phyloP scores from a whole-genome alignment of 805 yeast genomes.

The Komagataella pseudopastoris region DNA sequence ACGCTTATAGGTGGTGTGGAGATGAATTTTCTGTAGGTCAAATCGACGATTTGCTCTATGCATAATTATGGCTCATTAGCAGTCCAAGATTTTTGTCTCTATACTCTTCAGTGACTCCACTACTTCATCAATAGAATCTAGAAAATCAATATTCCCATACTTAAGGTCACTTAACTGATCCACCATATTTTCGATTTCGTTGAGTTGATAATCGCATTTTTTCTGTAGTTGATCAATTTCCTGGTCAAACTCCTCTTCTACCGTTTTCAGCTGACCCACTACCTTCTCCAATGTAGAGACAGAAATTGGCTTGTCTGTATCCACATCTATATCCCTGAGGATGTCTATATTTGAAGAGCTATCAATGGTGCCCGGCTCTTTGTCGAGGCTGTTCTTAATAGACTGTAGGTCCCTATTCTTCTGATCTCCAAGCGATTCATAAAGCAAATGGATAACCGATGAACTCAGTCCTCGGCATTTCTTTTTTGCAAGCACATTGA shows the following conservation, averaged over 20 bases:
- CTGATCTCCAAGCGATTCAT: neutral
- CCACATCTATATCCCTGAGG: neutral
- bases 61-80: neutral
- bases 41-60: slow-evolving; percentile 2
- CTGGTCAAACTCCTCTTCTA: slow-evolving; percentile 15
- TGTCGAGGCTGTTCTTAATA: neutral
- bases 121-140: slow-evolving; percentile 8
- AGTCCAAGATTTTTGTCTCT: neutral
- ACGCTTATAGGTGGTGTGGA: slow-evolving; percentile 64
- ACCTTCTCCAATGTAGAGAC: slow-evolving; percentile 2
- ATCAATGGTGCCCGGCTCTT: neutral
- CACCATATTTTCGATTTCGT: slow-evolving; percentile 9
- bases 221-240: slow-evolving; percentile 11
- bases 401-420: neutral
- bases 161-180: slow-evolving; percentile 16
- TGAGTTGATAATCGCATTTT: slow-evolving; percentile 6
- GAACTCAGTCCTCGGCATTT: neutral
- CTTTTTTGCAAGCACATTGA: neutral
- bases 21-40: slow-evolving; percentile 9
- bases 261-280: slow-evolving; percentile 10
- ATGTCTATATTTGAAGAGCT: neutral
- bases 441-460: neutral
- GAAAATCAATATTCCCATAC: slow-evolving; percentile 11
- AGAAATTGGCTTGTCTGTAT: neutral
- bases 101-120: neutral